These are phyloP conservation scores for Akanthomyces uredinophilus DNA, from an alignment of 2,329 filamentous ascomycete genomes.

Conservation along the genomic window DNA sequence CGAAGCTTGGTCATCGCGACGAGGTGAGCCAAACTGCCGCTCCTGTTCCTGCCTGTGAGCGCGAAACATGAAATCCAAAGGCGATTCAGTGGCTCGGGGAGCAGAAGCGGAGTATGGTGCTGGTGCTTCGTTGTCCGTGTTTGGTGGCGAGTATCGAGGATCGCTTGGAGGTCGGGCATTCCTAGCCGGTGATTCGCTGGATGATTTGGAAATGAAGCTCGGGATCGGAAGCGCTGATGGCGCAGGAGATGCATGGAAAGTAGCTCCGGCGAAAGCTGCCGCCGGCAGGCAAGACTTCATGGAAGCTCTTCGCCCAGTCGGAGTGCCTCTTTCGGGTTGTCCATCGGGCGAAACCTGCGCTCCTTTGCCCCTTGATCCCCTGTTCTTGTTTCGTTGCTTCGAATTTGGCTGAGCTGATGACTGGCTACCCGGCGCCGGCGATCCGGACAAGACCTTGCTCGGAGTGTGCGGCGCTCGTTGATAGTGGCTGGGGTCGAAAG, in stretches of 20 bases:
- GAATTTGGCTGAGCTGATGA: conserved; percentile 22
- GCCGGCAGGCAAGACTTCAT: conserved; percentile 40
- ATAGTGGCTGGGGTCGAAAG: conserved; percentile 29
- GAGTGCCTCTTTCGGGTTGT: conserved; percentile 38
- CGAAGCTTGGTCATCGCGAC: conserved; percentile 32
- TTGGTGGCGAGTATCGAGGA: conserved; percentile 46
- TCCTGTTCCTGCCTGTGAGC: conserved; percentile 77
- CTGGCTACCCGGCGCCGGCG: conserved; percentile 25
- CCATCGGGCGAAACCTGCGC: conserved; percentile 36
- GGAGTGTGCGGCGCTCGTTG: conserved; percentile 41
- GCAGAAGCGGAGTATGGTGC: conserved; percentile 34
- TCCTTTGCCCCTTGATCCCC: conserved; percentile 27
- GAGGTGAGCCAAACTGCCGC: conserved; percentile 48
- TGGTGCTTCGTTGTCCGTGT: conserved; percentile 47
- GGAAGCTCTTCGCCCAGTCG: conserved; percentile 34
- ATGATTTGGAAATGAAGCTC: conserved; percentile 73
- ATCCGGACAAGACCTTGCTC: conserved; percentile 35
- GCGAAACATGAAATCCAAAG: conserved; percentile 85
- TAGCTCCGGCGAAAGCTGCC: conserved; percentile 81
- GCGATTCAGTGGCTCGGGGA: conserved; percentile 54
- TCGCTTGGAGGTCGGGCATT: conserved; percentile 32
- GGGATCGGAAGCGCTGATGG: conserved; percentile 86
- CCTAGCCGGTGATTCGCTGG: conserved; percentile 55
- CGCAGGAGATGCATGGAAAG: conserved; percentile 91
- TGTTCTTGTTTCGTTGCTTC: conserved; percentile 27